These are phyloP conservation scores for Neobulgaria alba DNA, from an alignment of 2,329 filamentous ascomycete species.

Conservation along the genomic window DNA sequence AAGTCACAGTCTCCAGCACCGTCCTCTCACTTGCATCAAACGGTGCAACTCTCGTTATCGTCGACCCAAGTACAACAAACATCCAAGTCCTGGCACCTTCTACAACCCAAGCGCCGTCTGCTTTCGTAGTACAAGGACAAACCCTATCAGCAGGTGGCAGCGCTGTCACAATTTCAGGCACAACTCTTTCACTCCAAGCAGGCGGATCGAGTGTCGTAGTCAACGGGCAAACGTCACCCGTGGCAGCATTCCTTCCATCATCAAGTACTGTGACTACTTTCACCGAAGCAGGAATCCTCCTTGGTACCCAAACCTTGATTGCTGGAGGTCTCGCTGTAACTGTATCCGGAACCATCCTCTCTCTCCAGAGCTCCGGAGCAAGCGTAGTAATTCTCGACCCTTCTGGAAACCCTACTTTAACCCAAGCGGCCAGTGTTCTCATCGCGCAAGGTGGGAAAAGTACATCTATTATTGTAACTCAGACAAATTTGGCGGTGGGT, in stretches of 20 bases:
- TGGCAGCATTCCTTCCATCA: background rate
- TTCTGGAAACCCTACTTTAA: background rate
- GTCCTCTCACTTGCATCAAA: slow-evolving; percentile 1
- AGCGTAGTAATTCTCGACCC: background rate
- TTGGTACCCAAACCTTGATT: slow-evolving; percentile 1
- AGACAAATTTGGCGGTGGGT: no score
- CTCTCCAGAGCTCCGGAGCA: background rate
- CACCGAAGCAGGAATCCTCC: background rate
- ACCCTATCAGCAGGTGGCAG: background rate
- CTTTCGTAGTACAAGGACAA: background rate
- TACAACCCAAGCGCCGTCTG: background rate
- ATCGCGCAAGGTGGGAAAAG: background rate
- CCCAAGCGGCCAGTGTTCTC: background rate
- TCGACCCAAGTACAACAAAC: background rate
- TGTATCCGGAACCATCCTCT: background rate
- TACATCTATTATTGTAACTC: no score
- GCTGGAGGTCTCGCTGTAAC: background rate
- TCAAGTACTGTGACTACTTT: background rate
- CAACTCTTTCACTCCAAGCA: background rate
- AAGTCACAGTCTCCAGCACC: slow-evolving; percentile 1
- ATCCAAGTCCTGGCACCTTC: background rate
- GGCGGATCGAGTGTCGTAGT: slow-evolving; percentile 4
- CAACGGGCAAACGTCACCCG: background rate
- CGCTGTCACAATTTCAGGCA: slow-evolving; percentile 3
- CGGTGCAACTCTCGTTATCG: slow-evolving; percentile 1